Evolutionary conservation across 768 basidiomycete species (phyloP).

Genomic region (Gymnopilus dilepis): DNA sequence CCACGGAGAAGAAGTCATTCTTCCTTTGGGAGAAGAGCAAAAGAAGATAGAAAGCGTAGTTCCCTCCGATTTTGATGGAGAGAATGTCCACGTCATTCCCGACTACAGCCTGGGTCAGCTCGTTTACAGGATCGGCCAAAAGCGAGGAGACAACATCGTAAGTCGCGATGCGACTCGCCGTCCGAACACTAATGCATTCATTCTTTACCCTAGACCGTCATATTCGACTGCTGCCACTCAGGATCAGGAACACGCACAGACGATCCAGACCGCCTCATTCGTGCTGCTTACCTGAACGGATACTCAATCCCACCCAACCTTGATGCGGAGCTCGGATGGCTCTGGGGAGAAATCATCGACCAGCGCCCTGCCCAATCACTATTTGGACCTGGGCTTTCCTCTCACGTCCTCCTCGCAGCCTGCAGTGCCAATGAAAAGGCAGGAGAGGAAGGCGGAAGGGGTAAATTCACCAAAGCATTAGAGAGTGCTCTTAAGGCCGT

Average conservation of each 20-base stretch:
- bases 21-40: background rate
- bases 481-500: background rate
- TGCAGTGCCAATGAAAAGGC: background rate
- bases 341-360: background rate
- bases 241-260: conserved; percentile 16
- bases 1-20: background rate
- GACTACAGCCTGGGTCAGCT: conserved; percentile 1
- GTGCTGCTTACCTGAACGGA: background rate
- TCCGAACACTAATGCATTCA: background rate
- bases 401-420: background rate
- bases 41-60: conserved; percentile 7
- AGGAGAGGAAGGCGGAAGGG: background rate
- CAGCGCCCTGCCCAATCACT: background rate
- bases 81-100: conserved; percentile 3
- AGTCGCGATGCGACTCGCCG: background rate
- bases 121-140: background rate
- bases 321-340: background rate
- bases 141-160: background rate
- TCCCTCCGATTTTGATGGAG: conserved; percentile 3
- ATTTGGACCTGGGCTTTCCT: background rate
- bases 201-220: conserved; percentile 7
- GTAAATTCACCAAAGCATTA: background rate
- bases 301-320: background rate
- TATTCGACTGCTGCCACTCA: conserved; percentile 21
- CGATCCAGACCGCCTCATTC: background rate